Base-by-base conservation (phyloP, 768 basidiomycete species). In the Xanthoconium stramineum region DNA sequence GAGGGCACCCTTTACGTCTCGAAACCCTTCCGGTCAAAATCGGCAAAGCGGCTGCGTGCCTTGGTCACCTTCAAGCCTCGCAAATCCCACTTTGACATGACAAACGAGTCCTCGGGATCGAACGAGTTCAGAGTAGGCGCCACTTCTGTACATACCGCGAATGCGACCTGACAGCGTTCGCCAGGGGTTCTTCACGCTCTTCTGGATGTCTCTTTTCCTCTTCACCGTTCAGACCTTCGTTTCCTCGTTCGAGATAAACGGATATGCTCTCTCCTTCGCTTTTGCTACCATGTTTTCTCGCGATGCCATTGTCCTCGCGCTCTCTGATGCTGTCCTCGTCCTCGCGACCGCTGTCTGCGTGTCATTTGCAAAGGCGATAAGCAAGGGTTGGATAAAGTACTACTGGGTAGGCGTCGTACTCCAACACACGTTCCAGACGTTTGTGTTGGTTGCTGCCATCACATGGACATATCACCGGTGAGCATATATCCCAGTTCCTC, bases 151-250 rank as follows among this genome's bases (percentile, higher is more conserved):
- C 59, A 43, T 51, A 56, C 20, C 29, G n/a, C 37, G 24, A 29
- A 48, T 45, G 13, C 30, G 43, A 17, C 50, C 42, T 63, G n/a
- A 63, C 47, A 19, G 19, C 32, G 10, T 48, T 55, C 35, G 0
- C 24, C 63, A 90, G 87, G 96, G 96, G 1, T 98, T 98, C 77
- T 98, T 94, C 72, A 84, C 89, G 5, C 80, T 98, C 48, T 98
- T 98, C 75, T 98, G 97, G 86, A 84, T 91, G 53, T 87, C 87
- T 20, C 83, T 95, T 61, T 94, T 91, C 64, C 80, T 96, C 48
- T 85, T 93, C 66, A 82, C 86, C 12, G 68, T 94, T 39, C 80
- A 86, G 61, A 90, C 89, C 5, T 92, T 91, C 71, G 76, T 92
- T 50, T 80, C 79, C 49, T 85, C 86, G 68, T 84, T 89, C 60